Evolutionary conservation across 768 basidiomycete species (phyloP).

Genomic region (Myochromella boudieri): DNA sequence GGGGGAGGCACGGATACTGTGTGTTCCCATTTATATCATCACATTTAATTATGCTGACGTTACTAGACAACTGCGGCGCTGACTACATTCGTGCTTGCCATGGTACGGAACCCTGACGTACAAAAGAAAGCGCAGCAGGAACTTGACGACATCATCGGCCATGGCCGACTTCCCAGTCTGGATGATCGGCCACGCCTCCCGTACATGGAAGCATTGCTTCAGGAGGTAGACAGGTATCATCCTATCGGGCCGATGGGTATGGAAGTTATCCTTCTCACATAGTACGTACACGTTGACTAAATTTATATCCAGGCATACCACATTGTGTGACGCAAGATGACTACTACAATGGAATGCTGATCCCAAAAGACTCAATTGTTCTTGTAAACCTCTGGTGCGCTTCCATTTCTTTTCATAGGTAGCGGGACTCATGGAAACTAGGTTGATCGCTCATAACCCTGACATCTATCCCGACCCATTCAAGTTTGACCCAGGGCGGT

Average conservation of each 20-base stretch:
- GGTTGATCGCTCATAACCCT: conserved; percentile 34
- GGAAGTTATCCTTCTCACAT: conserved; percentile 22
- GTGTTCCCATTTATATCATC: neutral
- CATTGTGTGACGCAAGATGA: conserved; percentile 39
- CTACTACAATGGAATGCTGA: conserved; percentile 41
- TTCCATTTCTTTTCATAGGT: neutral
- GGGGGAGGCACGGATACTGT: conserved; percentile 20
- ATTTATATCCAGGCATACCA: conserved; percentile 26
- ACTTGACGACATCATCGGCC: conserved; percentile 14
- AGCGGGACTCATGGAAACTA: too few species aligned
- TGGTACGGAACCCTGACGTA: conserved; percentile 38
- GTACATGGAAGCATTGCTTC: conserved; percentile 15
- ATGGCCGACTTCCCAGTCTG: conserved; percentile 11
- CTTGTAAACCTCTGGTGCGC: conserved; percentile 33
- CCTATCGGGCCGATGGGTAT: conserved; percentile 20
- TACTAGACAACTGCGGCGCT: conserved; percentile 18
- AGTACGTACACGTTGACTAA: conserved; percentile 21
- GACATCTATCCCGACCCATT: conserved; percentile 32
- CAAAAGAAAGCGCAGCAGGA: conserved; percentile 15
- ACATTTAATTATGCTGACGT: neutral
- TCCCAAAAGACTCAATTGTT: conserved; percentile 41
- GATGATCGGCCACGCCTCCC: conserved; percentile 14
- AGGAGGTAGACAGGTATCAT: conserved; percentile 14
- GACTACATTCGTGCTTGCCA: conserved; percentile 34
- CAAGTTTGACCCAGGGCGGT: conserved; percentile 47